Evolutionary conservation across 208 protist species (phyloP), one percentile per base, ranked within the genome.

Genomic region (Crithidia thermophila): DNA sequence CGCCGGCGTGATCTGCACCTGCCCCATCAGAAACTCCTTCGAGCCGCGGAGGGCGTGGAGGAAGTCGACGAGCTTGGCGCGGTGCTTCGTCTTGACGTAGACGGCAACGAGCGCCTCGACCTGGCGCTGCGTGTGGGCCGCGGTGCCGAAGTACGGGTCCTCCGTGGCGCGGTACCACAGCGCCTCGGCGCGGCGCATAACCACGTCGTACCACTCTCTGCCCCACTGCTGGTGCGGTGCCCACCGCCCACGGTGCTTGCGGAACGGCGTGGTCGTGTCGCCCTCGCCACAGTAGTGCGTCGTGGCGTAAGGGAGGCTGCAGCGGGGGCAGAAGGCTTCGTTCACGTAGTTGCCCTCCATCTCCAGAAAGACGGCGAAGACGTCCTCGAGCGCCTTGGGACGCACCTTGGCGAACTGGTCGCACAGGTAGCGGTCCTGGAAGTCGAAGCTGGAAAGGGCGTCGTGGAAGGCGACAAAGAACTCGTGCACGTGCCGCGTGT

Each of bases 261-360:
- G 84, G 67, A 91, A 94, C 21, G 87, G 91, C 23, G 88, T 96
- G 36, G 83, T 77, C 30, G 71, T 18, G 47, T 94, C 87, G 14
- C 91, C 91, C 68, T 96, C 87, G 21, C 91, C 91, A 46, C 91
- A 96, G 77, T 81, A 94, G 16, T 84, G 85, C 36, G 91, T 96
- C 37, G 76, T 89, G 27, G 75, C 82, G 61, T 88, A 88, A 21
- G 91, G 87, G 23, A 94, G 67, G 59, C 88, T 94, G 79, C 91
- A 96, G 6, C 91, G 84, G 9, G 91, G 91, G 75, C 91, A 96
- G 79, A 83, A 88, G 51, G 87, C 84, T 43, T 81, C 53, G 49
- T 94, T 53, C 14, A 96, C 81, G 67, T 94, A 94, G 62, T 96
- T 96, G 36, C 70, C 74, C 82, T 96, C 88, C 88, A 96, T 96